Conservation (phyloP, 2,329 filamentous ascomycete species). For the Eurotiales sp. region DNA sequence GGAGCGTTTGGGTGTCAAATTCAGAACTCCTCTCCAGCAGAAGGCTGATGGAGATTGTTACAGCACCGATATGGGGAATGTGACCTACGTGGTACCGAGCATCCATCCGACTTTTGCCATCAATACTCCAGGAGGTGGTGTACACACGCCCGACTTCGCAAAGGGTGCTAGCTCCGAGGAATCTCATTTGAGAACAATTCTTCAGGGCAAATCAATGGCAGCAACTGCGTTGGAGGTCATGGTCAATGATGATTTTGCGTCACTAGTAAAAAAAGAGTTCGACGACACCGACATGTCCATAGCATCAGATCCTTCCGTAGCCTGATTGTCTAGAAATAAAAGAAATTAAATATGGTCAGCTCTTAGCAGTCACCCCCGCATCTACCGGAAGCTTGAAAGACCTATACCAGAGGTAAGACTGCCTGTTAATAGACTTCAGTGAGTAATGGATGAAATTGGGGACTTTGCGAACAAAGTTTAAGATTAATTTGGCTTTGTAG, state of each 20-base stretch:
- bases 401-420: no score
- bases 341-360: no score
- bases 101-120: neutral
- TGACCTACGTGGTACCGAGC: neutral
- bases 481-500: no score
- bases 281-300: neutral
- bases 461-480: no score
- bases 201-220: neutral
- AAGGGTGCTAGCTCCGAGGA: neutral
- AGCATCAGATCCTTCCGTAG: neutral
- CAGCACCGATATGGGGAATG: neutral
- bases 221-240: neutral
- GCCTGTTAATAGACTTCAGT: no score
- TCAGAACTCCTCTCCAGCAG: neutral
- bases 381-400: no score
- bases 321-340: no score
- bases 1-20: neutral
- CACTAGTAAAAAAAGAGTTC: neutral
- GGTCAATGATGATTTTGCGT: neutral
- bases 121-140: neutral
- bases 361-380: no score
- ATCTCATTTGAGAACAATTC: neutral
- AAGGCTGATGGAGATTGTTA: neutral
- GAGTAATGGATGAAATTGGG: no score
- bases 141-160: neutral